phyloP scores from a whole-genome alignment of 75 land plant genomes.

The Picea glauca region DNA sequence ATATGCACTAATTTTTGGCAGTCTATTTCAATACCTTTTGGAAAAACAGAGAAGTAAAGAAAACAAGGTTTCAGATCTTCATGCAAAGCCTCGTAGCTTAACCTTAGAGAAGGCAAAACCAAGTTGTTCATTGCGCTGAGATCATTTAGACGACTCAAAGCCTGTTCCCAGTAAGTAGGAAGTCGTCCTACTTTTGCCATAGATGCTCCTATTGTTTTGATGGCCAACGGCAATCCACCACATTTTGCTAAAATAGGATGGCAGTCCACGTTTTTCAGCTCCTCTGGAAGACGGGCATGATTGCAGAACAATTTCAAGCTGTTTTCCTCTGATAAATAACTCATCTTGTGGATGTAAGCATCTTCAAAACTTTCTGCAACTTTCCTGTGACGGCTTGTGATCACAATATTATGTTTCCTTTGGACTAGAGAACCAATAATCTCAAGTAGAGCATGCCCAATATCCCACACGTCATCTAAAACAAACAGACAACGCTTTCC shows the following conservation, averaged over 20 bases:
- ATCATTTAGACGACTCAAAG: neutral
- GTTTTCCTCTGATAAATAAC: neutral
- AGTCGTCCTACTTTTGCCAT: neutral
- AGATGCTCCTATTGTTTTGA: neutral
- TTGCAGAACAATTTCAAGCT: neutral
- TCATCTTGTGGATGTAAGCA: neutral
- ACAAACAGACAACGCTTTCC: no score
- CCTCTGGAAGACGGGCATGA: neutral
- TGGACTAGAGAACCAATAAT: no score
- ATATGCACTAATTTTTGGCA: neutral
- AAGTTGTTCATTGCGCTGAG: neutral
- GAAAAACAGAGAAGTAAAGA: neutral
- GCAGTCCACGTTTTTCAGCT: neutral
- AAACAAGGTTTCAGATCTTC: neutral
- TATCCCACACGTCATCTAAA: no score
- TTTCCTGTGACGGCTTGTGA: no score
- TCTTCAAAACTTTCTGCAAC: no score
- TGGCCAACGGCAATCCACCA: no score
- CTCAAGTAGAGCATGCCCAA: no score
- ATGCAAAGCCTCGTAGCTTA: neutral
- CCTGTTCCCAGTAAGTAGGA: no score
- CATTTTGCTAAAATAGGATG: no score
- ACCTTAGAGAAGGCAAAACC: neutral
- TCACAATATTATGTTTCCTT: no score
- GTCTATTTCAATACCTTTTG: neutral